phyloP scores from a whole-genome alignment of 371 early-diverging fungal species.

The Coemansia sp. region DNA sequence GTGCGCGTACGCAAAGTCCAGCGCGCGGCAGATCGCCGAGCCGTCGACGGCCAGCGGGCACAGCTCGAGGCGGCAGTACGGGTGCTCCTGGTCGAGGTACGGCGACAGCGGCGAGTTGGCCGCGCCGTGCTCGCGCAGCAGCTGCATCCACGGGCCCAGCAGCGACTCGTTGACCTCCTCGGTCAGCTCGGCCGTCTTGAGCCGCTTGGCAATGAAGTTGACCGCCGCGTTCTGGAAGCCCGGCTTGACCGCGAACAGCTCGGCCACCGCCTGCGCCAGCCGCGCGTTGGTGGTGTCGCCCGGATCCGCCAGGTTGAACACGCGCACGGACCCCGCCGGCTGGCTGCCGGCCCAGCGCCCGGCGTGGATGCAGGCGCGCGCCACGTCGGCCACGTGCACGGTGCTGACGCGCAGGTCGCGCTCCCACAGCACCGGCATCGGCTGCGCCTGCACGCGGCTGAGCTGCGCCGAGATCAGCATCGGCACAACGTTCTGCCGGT shows the following conservation, averaged over 20 bases:
- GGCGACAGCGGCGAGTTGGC: constrained; percentile 89
- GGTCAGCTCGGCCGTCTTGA: constrained; percentile 76
- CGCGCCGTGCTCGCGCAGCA: constrained; percentile 62
- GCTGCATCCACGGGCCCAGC: constrained; percentile 70
- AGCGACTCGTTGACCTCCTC: constrained; percentile 94
- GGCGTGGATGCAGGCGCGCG: constrained; percentile 72
- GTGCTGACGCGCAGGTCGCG: constrained; percentile 87
- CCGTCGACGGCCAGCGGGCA: constrained; percentile 41
- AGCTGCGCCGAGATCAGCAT: constrained; percentile 88
- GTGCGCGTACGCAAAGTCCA: constrained; percentile 19
- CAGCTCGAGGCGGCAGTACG: constrained; percentile 65
- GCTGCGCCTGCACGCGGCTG: constrained; percentile 75
- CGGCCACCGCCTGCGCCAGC: constrained; percentile 19
- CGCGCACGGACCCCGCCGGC: constrained; percentile 31
- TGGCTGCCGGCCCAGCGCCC: constrained; percentile 38
- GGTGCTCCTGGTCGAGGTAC: constrained; percentile 85
- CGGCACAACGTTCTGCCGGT: constrained; percentile 63
- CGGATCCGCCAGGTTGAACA: constrained; percentile 80
- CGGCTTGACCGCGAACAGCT: constrained; percentile 66
- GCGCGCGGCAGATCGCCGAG: constrained; percentile 15
- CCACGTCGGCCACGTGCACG: constrained; percentile 88
- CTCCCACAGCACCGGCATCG: constrained; percentile 91
- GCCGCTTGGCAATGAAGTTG: constrained; percentile 75
- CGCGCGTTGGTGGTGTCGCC: constrained; percentile 62
- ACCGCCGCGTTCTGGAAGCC: constrained; percentile 80